Conservation (phyloP, 345 rosid species). For the Ceriops zippeliana region DNA sequence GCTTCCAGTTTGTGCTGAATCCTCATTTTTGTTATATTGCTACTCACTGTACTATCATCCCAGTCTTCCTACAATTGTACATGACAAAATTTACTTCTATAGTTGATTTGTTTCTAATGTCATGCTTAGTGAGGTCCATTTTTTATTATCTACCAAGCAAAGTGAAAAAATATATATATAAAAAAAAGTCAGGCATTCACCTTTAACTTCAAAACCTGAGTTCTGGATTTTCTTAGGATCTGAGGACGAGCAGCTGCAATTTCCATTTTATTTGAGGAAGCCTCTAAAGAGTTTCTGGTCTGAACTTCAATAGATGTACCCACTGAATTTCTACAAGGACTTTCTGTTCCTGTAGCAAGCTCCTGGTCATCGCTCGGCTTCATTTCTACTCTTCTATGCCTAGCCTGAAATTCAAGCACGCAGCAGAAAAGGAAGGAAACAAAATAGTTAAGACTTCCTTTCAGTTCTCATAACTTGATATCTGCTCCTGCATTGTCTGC, state of each 20-base stretch:
- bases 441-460: background rate
- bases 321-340: constrained; percentile 49
- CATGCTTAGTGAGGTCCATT: background rate
- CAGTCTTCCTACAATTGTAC: constrained; percentile 59
- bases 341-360: constrained; percentile 24
- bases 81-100: background rate
- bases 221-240: constrained; percentile 42
- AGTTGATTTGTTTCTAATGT: background rate
- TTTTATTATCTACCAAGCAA: no score
- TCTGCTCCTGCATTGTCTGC: background rate
- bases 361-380: constrained; percentile 23
- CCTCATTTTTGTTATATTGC: constrained; percentile 63
- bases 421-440: background rate
- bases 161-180: background rate
- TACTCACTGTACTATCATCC: constrained; percentile 90
- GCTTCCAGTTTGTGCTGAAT: constrained; percentile 70
- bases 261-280: constrained; percentile 37
- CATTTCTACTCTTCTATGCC: constrained; percentile 25
- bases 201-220: constrained; percentile 55
- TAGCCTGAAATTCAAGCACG: constrained; percentile 39
- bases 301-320: constrained; percentile 78
- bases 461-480: background rate
- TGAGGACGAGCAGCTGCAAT: constrained; percentile 25
- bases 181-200: constrained; percentile 28
- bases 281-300: constrained; percentile 56